These are phyloP conservation scores for Ailanthus altissimus DNA, from an alignment of 345 rosid species.

Conservation along the genomic window DNA sequence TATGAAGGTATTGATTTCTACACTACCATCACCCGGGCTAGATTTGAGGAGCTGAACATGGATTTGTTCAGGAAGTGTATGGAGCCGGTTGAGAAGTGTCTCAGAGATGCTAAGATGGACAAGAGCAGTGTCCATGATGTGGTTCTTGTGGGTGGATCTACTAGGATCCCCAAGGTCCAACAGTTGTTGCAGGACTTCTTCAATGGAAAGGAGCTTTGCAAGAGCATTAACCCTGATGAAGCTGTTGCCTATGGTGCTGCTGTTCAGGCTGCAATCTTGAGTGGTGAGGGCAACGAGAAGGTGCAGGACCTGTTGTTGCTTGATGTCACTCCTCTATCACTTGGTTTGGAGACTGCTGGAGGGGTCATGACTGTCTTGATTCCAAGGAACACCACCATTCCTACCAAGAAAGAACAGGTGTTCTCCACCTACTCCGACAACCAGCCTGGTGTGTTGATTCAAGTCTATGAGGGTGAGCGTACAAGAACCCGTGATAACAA, in stretches of 20 bases:
- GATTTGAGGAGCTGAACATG: conserved; percentile 57
- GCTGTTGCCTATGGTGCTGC: conserved; percentile 75
- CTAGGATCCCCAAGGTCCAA: conserved; percentile 60
- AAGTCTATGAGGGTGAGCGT: conserved; percentile 66
- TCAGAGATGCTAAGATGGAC: conserved; percentile 73
- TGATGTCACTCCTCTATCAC: conserved; percentile 54
- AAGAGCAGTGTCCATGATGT: conserved; percentile 57
- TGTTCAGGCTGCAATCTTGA: conserved; percentile 62
- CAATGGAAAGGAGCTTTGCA: conserved; percentile 59
- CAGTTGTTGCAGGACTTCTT: conserved; percentile 56
- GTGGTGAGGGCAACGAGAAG: conserved; percentile 68
- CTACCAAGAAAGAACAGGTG: conserved; percentile 59
- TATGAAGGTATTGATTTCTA: conserved; percentile 58
- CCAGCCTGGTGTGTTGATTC: conserved; percentile 61
- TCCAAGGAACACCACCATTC: conserved; percentile 61
- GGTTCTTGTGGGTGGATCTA: conserved; percentile 62
- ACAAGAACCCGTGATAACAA: conserved; percentile 60
- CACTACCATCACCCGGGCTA: conserved; percentile 49
- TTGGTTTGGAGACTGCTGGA: conserved; percentile 60
- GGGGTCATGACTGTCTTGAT: conserved; percentile 68
- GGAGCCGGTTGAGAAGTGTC: conserved; percentile 59
- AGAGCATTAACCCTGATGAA: conserved; percentile 62
- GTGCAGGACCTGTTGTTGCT: conserved; percentile 60
- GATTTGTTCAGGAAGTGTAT: conserved; percentile 55
- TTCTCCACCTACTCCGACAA: conserved; percentile 65